Base-by-base conservation (phyloP, 2,329 filamentous ascomycete species). In the Ascosphaera aggregata region DNA sequence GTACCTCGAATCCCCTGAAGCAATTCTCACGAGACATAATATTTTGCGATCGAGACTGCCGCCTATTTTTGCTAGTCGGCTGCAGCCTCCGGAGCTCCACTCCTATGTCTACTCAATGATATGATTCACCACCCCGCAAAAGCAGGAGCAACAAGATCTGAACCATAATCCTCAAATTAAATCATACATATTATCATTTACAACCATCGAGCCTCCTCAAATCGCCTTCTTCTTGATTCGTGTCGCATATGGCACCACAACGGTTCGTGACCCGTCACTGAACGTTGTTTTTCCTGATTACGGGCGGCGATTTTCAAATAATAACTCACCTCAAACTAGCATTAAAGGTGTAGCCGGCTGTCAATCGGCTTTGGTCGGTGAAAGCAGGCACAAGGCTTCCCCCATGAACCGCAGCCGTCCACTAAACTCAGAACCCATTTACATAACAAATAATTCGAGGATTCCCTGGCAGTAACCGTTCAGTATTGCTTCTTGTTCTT, bases 81-180 rank as follows among this genome's bases (percentile, higher is more conserved):
- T 36, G 34, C 34, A 36, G 9, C 34, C 15, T 22, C n/a, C 19
- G 34, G 30, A 11, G 34, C 34, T 36, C 34, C 34, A 36, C 34
- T 18, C 17, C 34, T 36, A 4, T 17, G 19, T n/a, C 34, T 17
- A 13, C 19, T 36, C 34, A 36, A 36, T 36, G 34, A 8, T 19
- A 13, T 36, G 7, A 36, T 9, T 36, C 17, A 36, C 34, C 34
- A 36, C 34, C 34, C 34, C 34, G 34, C 34, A 36, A 36, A 36
- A 36, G 34, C 34, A 36, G 34, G 17, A 36, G 34, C 34, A 36
- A 17, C 17, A 36, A 22, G 34, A 9, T 36, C 34, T 36, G 34
- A 17, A 36, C 34, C n/a, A 17, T 17, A 22, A 15, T 36, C 16
- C 4, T 36, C 16, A 17, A 11, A 22, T 17, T 11, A n/a, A 36